These are phyloP conservation scores for Boletus vermiculosoides DNA, from an alignment of 768 basidiomycete species.

Conservation along the genomic window DNA sequence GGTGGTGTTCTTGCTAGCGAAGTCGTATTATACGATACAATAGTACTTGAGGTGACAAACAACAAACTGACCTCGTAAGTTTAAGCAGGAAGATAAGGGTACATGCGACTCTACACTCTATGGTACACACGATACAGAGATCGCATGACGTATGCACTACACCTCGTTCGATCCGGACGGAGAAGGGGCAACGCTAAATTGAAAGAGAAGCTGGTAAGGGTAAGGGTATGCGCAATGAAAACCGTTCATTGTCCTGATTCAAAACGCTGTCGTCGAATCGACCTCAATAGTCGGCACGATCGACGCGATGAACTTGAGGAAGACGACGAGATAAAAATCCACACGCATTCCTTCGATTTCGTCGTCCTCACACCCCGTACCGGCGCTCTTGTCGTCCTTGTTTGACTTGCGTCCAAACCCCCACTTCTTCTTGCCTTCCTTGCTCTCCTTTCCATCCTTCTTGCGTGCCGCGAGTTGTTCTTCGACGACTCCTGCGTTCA, in stretches of 20 bases:
- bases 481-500: constrained; percentile 87
- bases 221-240: constrained; percentile 17
- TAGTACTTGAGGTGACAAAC: neutral
- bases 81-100: constrained; percentile 19
- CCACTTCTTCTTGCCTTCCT: constrained; percentile 79
- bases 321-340: constrained; percentile 96
- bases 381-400: constrained; percentile 49
- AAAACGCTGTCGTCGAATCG: constrained; percentile 83
- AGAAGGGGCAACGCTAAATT: neutral
- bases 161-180: constrained; percentile 5
- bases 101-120: constrained; percentile 29
- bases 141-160: neutral
- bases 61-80: neutral
- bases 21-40: no score
- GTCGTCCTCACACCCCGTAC: constrained; percentile 34
- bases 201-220: neutral
- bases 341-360: constrained; percentile 93
- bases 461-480: constrained; percentile 75
- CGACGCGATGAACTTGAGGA: constrained; percentile 98
- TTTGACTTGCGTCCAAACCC: constrained; percentile 69
- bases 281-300: constrained; percentile 99
- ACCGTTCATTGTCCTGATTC: constrained; percentile 11
- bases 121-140: constrained; percentile 12
- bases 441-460: constrained; percentile 43
- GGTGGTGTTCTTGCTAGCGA: neutral